phyloP scores from a whole-genome alignment of 2,329 filamentous ascomycete species.

The Diaporthe australafricana region DNA sequence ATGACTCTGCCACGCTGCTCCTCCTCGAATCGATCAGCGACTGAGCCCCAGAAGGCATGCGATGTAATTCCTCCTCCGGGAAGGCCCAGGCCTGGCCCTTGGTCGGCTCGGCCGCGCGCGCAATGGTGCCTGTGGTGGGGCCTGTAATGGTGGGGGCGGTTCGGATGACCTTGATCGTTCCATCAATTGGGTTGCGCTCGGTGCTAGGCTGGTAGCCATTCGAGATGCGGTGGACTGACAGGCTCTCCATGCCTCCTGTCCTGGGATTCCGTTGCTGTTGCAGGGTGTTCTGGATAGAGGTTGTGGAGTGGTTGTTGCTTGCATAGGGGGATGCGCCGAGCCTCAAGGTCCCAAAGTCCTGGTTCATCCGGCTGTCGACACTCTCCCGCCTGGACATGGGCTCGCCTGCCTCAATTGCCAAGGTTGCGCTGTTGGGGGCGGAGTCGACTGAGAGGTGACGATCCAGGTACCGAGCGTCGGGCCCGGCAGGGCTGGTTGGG shows the following conservation, averaged over 20 bases:
- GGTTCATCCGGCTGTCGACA: conserved; percentile 83
- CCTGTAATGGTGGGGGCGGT: conserved; percentile 83
- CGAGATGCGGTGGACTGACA: conserved; percentile 70
- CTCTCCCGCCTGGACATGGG: conserved; percentile 77
- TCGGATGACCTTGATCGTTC: conserved; percentile 63
- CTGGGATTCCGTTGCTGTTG: conserved; percentile 75
- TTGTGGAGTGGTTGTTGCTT: conserved; percentile 81
- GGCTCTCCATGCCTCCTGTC: conserved; percentile 57
- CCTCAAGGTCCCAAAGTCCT: conserved; percentile 76
- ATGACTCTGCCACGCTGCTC: conserved; percentile 81
- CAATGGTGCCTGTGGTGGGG: conserved; percentile 72
- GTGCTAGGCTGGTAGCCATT: conserved; percentile 73
- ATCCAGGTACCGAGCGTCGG: conserved; percentile 57
- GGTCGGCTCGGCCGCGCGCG: conserved; percentile 80
- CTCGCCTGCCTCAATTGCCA: conserved; percentile 50
- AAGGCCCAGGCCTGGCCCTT: conserved; percentile 89
- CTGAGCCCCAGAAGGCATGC: conserved; percentile 58
- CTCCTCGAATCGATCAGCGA: conserved; percentile 74
- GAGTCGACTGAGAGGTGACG: conserved; percentile 56
- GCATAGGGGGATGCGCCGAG: conserved; percentile 79
- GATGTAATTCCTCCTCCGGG: conserved; percentile 76
- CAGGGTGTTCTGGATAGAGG: conserved; percentile 78
- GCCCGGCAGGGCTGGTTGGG: conserved; percentile 61
- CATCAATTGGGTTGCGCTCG: conserved; percentile 65
- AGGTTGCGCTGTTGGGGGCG: conserved; percentile 46